Conservation (phyloP, 2,329 filamentous ascomycete species). For the Claviceps paspali region DNA sequence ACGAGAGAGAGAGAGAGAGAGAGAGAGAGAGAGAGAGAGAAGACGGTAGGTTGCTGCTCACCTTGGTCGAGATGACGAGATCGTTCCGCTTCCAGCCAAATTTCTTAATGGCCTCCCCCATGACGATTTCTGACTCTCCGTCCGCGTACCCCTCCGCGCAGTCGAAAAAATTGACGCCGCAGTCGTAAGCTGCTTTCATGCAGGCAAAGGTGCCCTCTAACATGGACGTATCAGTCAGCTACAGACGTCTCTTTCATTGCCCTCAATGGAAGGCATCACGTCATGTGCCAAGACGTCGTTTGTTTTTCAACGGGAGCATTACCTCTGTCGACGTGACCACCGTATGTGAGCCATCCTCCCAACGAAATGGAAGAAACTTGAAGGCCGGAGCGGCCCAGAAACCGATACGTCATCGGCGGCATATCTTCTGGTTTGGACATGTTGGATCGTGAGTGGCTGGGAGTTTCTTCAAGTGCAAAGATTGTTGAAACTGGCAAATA, state of each 20-base stretch:
- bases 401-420: constrained; percentile 52
- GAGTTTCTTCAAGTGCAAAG: neutral
- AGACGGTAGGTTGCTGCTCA: constrained; percentile 12
- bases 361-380: constrained; percentile 61
- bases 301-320: constrained; percentile 8
- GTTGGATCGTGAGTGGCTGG: too few species aligned
- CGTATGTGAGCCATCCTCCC: constrained; percentile 60
- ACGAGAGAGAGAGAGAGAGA: too few species aligned
- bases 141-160: constrained; percentile 41
- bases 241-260: neutral
- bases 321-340: constrained; percentile 56
- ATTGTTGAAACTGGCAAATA: neutral
- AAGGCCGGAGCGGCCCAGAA: constrained; percentile 54
- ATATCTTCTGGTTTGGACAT: constrained; percentile 27
- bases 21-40: too few species aligned
- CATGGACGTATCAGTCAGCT: neutral
- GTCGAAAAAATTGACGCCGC: constrained; percentile 49
- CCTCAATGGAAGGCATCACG: neutral
- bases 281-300: too few species aligned
- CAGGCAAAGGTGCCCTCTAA: constrained; percentile 34
- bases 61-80: constrained; percentile 46
- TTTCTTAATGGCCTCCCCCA: constrained; percentile 44
- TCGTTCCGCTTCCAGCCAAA: constrained; percentile 47
- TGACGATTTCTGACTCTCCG: constrained; percentile 48
- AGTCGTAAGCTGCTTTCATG: constrained; percentile 46